These are phyloP conservation scores for Fusarium avenaceum DNA, from an alignment of 2,329 filamentous ascomycete species.

Conservation along the genomic window DNA sequence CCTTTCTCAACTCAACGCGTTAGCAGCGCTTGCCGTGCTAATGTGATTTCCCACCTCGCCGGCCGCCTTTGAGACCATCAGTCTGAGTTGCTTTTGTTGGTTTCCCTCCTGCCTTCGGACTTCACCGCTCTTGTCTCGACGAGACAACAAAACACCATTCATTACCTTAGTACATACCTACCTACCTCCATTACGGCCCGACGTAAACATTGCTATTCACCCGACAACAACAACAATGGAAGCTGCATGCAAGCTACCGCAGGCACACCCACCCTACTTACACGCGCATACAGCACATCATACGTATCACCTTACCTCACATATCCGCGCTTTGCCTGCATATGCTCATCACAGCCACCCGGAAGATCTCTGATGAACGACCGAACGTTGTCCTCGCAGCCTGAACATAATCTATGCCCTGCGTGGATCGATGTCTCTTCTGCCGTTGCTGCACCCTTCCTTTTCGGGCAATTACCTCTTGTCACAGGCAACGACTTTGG, in stretches of 20 bases:
- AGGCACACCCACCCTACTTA: constrained; percentile 33
- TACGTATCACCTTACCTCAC: constrained; percentile 40
- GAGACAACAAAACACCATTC: constrained; percentile 9
- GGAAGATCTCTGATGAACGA: constrained; percentile 42
- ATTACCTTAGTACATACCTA: no score
- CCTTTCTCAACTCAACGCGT: not conserved
- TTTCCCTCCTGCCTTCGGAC: not conserved
- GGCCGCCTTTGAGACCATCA: constrained; percentile 29
- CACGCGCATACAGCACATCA: constrained; percentile 35
- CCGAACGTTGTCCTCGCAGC: constrained; percentile 17
- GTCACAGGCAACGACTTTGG: constrained; percentile 5
- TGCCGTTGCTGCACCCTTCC: constrained; percentile 35
- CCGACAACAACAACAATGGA: constrained; percentile 35
- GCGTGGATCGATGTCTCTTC: constrained; percentile 43
- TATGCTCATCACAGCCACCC: constrained; percentile 44
- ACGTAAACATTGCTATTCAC: constrained; percentile 29
- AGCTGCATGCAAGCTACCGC: constrained; percentile 36
- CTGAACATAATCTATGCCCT: constrained; percentile 30
- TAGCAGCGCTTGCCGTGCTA: not conserved
- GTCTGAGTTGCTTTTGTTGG: constrained; percentile 23
- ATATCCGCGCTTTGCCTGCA: constrained; percentile 41
- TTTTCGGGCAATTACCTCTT: constrained; percentile 5
- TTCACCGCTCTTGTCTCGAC: constrained; percentile 27
- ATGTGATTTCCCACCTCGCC: constrained; percentile 17
- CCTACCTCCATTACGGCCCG: constrained; percentile 7